Conservation (phyloP, 768 basidiomycete genomes). For the Boletus reticuloceps region DNA sequence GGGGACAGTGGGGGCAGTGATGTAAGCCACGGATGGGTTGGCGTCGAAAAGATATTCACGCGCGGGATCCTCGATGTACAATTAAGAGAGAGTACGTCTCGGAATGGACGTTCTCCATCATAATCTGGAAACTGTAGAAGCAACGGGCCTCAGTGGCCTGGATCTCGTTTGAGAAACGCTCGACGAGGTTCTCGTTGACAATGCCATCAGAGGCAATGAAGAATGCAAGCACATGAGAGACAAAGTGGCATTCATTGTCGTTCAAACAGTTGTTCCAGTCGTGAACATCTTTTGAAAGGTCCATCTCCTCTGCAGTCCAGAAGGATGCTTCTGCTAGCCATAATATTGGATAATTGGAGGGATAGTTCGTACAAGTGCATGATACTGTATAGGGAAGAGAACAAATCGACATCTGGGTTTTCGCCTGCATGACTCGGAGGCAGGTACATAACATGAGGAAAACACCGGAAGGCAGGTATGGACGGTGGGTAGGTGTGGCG, state of each 20-base stretch:
- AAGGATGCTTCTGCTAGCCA: too few relatives aligned
- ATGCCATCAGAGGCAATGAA: constrained; percentile 97
- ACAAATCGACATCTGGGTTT: too few relatives aligned
- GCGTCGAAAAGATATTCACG: constrained; percentile 88
- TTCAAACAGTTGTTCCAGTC: constrained; percentile 36
- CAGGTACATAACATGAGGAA: too few relatives aligned
- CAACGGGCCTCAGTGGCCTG: constrained; percentile 91
- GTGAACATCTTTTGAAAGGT: too few relatives aligned
- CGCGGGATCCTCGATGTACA: constrained; percentile 82
- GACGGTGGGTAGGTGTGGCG: too few relatives aligned
- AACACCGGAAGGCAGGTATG: too few relatives aligned
- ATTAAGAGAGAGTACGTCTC: constrained; percentile 93
- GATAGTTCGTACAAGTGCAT: too few relatives aligned
- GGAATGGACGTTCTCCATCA: constrained; percentile 98
- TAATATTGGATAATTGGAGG: too few relatives aligned
- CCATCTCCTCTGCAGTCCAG: too few relatives aligned
- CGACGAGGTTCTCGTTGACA: constrained; percentile 93
- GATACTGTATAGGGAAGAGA: too few relatives aligned
- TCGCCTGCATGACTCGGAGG: too few relatives aligned
- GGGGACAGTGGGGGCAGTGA: constrained; percentile 90
- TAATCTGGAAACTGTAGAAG: constrained; percentile 97
- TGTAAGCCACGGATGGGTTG: too few relatives aligned
- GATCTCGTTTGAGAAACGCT: constrained; percentile 91
- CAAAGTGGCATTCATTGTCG: constrained; percentile 41
- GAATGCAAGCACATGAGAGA: constrained; percentile 92